A percentile compares a stretch with the other conserved stretches of the same genome.
These are phyloP conservation scores for Thermothelomyces thermophilus DNA, from an alignment of 2,329 filamentous ascomycete species.

Conservation along the genomic window DNA sequence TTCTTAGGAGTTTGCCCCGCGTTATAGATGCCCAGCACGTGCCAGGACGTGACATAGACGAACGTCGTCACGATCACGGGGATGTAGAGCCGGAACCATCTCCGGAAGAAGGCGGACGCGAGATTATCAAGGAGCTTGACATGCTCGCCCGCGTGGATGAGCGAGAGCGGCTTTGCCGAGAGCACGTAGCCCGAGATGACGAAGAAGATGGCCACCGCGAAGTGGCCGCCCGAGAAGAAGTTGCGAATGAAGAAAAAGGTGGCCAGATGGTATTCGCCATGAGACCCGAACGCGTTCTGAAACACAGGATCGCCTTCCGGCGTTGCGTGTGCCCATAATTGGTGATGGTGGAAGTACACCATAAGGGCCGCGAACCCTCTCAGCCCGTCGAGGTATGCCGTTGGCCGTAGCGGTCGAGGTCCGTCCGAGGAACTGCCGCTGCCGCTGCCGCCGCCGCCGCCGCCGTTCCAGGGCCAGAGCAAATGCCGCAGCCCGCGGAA, in stretches of 20 bases:
- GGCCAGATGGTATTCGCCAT: conserved; percentile 42
- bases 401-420: conserved; percentile 35
- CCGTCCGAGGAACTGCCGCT: too few species aligned
- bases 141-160: conserved; percentile 39
- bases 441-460: too few species aligned
- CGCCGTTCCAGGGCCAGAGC: conserved; percentile 17
- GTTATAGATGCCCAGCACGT: conserved; percentile 44
- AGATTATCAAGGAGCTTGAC: conserved; percentile 35
- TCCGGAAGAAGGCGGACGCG: conserved; percentile 41
- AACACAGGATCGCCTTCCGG: conserved; percentile 31
- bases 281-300: conserved; percentile 48
- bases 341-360: conserved; percentile 58
- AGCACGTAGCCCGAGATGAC: conserved; percentile 46
- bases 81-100: conserved; percentile 44
- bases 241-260: conserved; percentile 52
- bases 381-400: conserved; percentile 59
- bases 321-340: conserved; percentile 46
- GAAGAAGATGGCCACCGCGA: conserved; percentile 51
- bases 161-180: conserved; percentile 41
- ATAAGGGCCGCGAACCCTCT: conserved; percentile 60
- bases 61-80: conserved; percentile 51
- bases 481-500: conserved; percentile 22
- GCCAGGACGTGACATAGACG: conserved; percentile 45
- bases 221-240: conserved; percentile 57
- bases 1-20: conserved; percentile 33